Base-by-base conservation (phyloP, 1,139 yeast species). In the Nakaseomyces nivariensis region DNA sequence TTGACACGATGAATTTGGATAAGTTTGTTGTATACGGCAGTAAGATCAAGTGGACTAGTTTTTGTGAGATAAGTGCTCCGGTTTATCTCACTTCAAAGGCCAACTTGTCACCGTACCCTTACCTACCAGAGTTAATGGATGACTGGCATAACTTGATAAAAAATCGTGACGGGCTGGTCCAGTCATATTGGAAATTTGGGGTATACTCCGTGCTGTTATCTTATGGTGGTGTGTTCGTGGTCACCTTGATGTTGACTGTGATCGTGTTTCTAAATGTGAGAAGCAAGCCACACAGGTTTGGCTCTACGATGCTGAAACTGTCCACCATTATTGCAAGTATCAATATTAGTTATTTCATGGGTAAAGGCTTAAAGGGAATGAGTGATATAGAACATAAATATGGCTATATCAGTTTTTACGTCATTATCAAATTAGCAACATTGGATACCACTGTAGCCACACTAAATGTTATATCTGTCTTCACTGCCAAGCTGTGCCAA, bases 401-500 rank as follows among this genome's bases (percentile, higher is more conserved):
- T 3, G 94, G 90, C 1, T 76, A 71, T 49, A 71, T 13, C 29
- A 38, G 32, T n/a, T 29, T 24, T 25, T 3, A 72, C 3, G 60
- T 68, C 43, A 64, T 86, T 32, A 64, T 83, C 27, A 69, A 70
- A 41, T 63, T 67, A 11, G 66, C 85, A n/a, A 73, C 79, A 54
- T 59, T 61, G 2, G 75, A 77, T 38, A 56, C 70, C 5, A 74
- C 77, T 24, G 75, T 85, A 55, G 76, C 78, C 50, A 72, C 80
- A 7, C 69, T 85, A n/a, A 88, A 82, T 57, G 71, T 85, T 41
- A 61, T 87, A 1, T 77, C 81, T 31, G 81, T 81, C 25, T 66
- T 83, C 6, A 60, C 85, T 5, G 69, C 85, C 24, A 85, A 82
- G 62, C 69, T 85, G 36, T 81, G 87, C 51, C 92, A 85, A 62